phyloP scores from a whole-genome alignment of 371 early-diverging fungal genomes.

The Mucor saturninus region DNA sequence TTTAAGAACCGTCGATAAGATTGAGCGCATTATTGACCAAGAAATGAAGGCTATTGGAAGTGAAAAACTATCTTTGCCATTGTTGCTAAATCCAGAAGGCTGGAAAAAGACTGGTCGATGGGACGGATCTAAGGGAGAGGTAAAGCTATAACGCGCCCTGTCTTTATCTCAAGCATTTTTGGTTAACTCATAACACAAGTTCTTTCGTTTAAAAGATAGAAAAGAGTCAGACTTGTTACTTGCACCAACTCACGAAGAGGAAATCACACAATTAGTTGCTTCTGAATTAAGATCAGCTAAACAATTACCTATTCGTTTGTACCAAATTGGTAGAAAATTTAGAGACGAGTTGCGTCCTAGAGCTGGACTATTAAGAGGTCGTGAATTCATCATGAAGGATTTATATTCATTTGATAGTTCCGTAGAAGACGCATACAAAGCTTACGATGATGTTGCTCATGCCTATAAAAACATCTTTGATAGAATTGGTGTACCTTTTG shows the following conservation, averaged over 20 bases:
- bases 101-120: slow-evolving; percentile 86
- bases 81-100: slow-evolving; percentile 63
- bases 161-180: no score
- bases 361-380: slow-evolving; percentile 80
- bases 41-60: slow-evolving; percentile 79
- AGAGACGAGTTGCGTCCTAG: slow-evolving; percentile 88
- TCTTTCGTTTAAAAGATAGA: slow-evolving; percentile 84
- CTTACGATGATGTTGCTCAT: slow-evolving; percentile 72
- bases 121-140: slow-evolving; percentile 67
- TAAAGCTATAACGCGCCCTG: no score
- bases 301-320: slow-evolving; percentile 84
- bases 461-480: slow-evolving; percentile 81
- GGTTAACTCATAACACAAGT: slow-evolving; percentile 35
- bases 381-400: slow-evolving; percentile 96
- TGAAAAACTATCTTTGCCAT: slow-evolving; percentile 78
- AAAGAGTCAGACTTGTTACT: slow-evolving; percentile 72
- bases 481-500: slow-evolving; percentile 78
- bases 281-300: slow-evolving; percentile 67
- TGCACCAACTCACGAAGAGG: slow-evolving; percentile 94
- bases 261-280: slow-evolving; percentile 80
- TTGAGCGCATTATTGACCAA: slow-evolving; percentile 78
- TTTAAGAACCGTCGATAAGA: slow-evolving; percentile 72
- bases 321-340: slow-evolving; percentile 89
- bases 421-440: slow-evolving; percentile 65
- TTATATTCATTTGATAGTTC: slow-evolving; percentile 87